These are phyloP conservation scores for Neostapfia colusana DNA, from an alignment of 176 grass and related monocot genomes.

Conservation along the genomic window DNA sequence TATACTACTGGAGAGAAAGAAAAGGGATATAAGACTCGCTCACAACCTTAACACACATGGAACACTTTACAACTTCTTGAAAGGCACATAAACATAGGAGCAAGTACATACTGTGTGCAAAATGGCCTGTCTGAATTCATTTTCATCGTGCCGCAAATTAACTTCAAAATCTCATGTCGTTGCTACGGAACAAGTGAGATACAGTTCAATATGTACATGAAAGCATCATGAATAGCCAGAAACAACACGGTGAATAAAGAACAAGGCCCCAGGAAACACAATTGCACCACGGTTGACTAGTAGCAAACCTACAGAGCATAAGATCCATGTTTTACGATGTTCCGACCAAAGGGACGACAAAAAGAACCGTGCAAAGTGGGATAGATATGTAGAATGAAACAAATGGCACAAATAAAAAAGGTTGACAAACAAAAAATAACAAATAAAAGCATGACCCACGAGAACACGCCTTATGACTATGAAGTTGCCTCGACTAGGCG, in stretches of 20 bases:
- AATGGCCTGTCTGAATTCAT: neutral
- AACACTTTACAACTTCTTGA: neutral
- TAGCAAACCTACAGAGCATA: neutral
- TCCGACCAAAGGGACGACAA: neutral
- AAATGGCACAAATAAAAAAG: constrained; percentile 19
- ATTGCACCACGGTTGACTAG: neutral
- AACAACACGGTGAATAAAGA: neutral
- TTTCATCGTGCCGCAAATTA: neutral
- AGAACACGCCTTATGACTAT: constrained; percentile 24
- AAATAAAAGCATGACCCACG: constrained; percentile 16
- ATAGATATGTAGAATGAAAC: constrained; percentile 4
- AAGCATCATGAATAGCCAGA: neutral
- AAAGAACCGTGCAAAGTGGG: neutral
- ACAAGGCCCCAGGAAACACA: neutral
- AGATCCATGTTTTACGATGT: neutral
- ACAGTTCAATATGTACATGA: constrained; percentile 22
- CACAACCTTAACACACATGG: neutral
- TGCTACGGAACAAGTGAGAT: neutral
- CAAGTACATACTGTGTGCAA: neutral
- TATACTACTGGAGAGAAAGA: neutral
- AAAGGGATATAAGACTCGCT: neutral
- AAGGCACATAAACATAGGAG: neutral
- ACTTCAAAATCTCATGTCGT: neutral
- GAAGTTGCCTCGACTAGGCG: constrained; percentile 54
- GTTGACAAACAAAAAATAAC: neutral